Conservation (phyloP, 371 early-diverging fungal genomes). For the Rhizopus delemar region DNA sequence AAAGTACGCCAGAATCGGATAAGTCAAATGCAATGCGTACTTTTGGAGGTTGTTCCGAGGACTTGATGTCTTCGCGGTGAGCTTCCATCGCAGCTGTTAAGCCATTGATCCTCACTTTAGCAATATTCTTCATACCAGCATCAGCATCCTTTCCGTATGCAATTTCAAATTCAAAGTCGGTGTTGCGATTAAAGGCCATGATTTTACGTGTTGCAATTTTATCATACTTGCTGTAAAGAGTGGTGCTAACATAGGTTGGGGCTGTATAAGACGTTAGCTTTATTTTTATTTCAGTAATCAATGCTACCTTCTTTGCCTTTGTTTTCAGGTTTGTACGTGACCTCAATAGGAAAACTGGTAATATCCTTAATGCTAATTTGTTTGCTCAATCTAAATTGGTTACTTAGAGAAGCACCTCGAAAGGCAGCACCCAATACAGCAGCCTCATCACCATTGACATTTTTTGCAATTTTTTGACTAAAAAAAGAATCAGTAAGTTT, state of each 20-base stretch:
- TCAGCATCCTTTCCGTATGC: constrained; percentile 54
- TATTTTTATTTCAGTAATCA: constrained; percentile 1
- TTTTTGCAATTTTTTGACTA: constrained; percentile 85
- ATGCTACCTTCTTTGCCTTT: constrained; percentile 35
- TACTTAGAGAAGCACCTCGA: constrained; percentile 84
- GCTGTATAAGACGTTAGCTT: constrained; percentile 5
- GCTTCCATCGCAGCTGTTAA: constrained; percentile 69
- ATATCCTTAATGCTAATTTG: constrained; percentile 87
- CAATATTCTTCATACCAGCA: constrained; percentile 47
- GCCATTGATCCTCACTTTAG: constrained; percentile 69
- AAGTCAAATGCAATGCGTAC: constrained; percentile 80
- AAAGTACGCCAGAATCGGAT: constrained; percentile 67
- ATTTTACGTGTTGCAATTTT: constrained; percentile 78
- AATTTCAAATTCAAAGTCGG: constrained; percentile 80
- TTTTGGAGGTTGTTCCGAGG: constrained; percentile 67
- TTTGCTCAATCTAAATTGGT: constrained; percentile 81
- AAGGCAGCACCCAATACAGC: constrained; percentile 93
- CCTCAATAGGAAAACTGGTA: constrained; percentile 74
- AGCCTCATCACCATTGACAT: constrained; percentile 95
- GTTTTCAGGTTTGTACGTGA: constrained; percentile 67
- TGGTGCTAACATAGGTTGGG: constrained; percentile 37
- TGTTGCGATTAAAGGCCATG: constrained; percentile 77
- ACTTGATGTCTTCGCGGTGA: constrained; percentile 54
- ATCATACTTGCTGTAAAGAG: constrained; percentile 67
- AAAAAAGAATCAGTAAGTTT: not conserved